Evolutionary conservation across 257 asterid species (phyloP), one percentile per base, ranked within the genome.

Genomic region (Capsicum chinense): DNA sequence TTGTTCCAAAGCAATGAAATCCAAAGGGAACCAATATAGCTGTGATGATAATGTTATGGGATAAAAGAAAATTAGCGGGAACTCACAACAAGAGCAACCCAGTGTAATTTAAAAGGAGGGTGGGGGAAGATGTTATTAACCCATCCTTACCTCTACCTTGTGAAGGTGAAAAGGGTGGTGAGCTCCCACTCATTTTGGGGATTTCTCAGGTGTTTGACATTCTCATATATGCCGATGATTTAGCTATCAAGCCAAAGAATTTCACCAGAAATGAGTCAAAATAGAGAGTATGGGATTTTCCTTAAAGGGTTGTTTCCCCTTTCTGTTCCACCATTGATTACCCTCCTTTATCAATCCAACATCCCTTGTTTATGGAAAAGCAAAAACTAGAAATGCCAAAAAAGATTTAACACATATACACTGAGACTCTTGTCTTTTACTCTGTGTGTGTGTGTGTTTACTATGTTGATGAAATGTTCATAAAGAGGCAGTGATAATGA

Each of bases 241-340:
- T 62, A 62, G 39, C 69, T 9, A 6, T 62, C 15, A 19, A 21
- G 69, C 50, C 74, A 35, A 35, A 35, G 50, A 67, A 14, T 67
- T 35, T 35, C 7, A 48, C 74, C 50, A 14, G 50, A 42, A 42
- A 42, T 42, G 44, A 42, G 44, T 3, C 44, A 42, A 42, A 42
- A 5, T 1, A 42, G 44, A 42, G 44, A 42, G 44, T 42, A 2
- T 42, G 3, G 44, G 4, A 5, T 2, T 42, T 42, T 42, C 44
- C 2, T 3, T 42, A 4, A 42, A 60, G 76, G 74, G 84, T 60
- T 47, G 84, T 81, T 81, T 16, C 48, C 80, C 44, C 85, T 83
- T 57, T 83, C 80, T 67, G 19, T 26, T 70, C 42, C 4, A 48
- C 84, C 84, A 63, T n/a, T 81, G 79, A 63, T 81, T 26, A 5